These are phyloP conservation scores for Emergomyces orientalis DNA, from an alignment of 2,329 filamentous ascomycete genomes.

Conservation along the genomic window DNA sequence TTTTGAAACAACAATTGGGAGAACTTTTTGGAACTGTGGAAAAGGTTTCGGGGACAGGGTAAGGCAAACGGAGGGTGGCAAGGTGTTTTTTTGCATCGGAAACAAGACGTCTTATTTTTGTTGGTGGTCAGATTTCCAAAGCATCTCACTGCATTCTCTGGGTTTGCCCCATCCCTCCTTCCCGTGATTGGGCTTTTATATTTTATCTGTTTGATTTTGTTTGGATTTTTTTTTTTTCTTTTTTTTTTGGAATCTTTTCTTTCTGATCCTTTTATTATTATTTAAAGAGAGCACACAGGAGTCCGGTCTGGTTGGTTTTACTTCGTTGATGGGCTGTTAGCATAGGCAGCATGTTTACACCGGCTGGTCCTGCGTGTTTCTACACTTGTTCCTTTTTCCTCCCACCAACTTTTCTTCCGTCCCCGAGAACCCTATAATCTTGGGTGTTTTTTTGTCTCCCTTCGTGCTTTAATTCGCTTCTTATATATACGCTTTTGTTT, in stretches of 20 bases:
- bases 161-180: conserved; percentile 21
- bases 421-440: conserved; percentile 3
- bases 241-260: not conserved
- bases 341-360: conserved; percentile 34
- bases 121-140: conserved; percentile 8
- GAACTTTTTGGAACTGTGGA: conserved; percentile 22
- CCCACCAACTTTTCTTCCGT: conserved; percentile 17
- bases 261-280: conserved; percentile 6
- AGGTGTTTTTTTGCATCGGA: conserved; percentile 23
- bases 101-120: conserved; percentile 5
- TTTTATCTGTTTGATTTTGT: conserved; percentile 21
- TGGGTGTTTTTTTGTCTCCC: not conserved
- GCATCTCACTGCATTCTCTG: conserved; percentile 23
- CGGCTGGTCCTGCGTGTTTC: conserved; percentile 40
- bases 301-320: conserved; percentile 35
- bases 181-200: conserved; percentile 23
- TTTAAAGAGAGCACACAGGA: conserved; percentile 30
- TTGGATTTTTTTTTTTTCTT: conserved; percentile 9
- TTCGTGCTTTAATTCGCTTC: not conserved
- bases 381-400: conserved; percentile 16
- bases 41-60: conserved; percentile 26
- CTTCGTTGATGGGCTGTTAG: conserved; percentile 30
- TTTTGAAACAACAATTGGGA: conserved; percentile 32
- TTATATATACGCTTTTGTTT: not conserved
- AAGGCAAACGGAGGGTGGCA: conserved; percentile 29